phyloP scores from a whole-genome alignment of 2,329 filamentous ascomycete genomes.

The Dothiorella sarmentorum region DNA sequence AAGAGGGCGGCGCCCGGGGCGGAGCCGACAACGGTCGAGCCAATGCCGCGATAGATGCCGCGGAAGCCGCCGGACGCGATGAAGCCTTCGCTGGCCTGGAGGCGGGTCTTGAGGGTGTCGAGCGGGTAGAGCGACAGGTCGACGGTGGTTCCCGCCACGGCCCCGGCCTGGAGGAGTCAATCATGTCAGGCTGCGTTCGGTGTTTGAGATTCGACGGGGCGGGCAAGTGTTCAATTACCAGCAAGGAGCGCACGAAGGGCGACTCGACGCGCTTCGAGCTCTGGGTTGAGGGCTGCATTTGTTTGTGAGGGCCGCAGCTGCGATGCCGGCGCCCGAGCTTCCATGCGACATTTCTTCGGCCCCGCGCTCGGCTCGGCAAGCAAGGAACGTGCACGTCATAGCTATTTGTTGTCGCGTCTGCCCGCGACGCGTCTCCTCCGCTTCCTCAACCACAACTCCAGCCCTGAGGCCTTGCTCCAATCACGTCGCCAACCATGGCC shows the following conservation, averaged over 20 bases:
- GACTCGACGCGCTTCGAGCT: conserved; percentile 40
- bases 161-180: conserved; percentile 62
- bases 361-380: conserved; percentile 11
- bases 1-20: conserved; percentile 94
- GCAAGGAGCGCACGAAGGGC: conserved; percentile 46
- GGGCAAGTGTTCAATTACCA: conserved; percentile 34
- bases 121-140: conserved; percentile 96
- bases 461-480: background rate
- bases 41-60: conserved; percentile 90
- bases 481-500: background rate
- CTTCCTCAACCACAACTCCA: background rate
- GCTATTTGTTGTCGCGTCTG: background rate
- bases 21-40: conserved; percentile 82
- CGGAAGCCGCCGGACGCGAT: conserved; percentile 80
- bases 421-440: background rate
- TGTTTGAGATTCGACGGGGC: background rate
- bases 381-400: background rate
- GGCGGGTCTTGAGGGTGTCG: conserved; percentile 96
- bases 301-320: conserved; percentile 1
- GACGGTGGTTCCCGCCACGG: conserved; percentile 88
- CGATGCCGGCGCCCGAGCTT: background rate
- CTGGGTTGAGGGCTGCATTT: conserved; percentile 11
- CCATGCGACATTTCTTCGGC: conserved; percentile 6
- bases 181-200: background rate
- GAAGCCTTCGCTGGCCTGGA: conserved; percentile 78